Base-by-base conservation (phyloP, 1,139 yeast species). In the Taphrina deformans region DNA sequence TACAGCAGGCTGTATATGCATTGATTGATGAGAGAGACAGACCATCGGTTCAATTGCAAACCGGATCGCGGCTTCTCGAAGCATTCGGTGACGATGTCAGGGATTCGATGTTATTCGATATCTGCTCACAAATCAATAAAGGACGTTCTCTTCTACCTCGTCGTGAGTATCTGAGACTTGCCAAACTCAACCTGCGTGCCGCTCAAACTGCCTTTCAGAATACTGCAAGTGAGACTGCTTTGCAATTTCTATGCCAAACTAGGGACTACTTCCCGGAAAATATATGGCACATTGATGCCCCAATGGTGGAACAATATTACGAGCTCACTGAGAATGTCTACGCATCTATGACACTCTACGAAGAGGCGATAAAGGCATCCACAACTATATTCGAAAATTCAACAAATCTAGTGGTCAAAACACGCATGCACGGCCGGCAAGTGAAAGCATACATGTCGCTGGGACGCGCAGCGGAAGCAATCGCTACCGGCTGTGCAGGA, bases 1-100 rank as follows among this genome's bases (percentile, higher is more conserved):
- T 62, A 14, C 65, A 62, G 41, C 62, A 62, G 26, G 61, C 65
- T n/a, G 63, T 46, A 7, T 62, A 55, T 50, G 62, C 50, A 7
- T 29, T 62, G 24, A 38, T 48, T n/a, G 51, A 16, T 16, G 55
- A 55, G 26, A 27, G 7, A 16, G 56, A 55, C 31, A 24, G 55
- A 9, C 56, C 62, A 9, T 27, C 31, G 16, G 23, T 55, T 18
- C 65, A 62, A 16, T 21, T 46, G 7, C 41, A 29, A 12, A 62
- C 56, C 16, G 65, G 65, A 10, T 29, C 38, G 29, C 14, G 35
- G 14, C 35, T 62, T 7, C 35, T 55, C 18, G 51, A 29, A 12
- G 51, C 51, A 9, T 46, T 26, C 14, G 40, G 35, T 1, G 41
- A 55, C 23, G 46, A 35, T 10, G 23, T 27, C 26, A 33, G n/a